phyloP scores from a whole-genome alignment of 768 basidiomycete genomes.

The Tulasnella sp. region DNA sequence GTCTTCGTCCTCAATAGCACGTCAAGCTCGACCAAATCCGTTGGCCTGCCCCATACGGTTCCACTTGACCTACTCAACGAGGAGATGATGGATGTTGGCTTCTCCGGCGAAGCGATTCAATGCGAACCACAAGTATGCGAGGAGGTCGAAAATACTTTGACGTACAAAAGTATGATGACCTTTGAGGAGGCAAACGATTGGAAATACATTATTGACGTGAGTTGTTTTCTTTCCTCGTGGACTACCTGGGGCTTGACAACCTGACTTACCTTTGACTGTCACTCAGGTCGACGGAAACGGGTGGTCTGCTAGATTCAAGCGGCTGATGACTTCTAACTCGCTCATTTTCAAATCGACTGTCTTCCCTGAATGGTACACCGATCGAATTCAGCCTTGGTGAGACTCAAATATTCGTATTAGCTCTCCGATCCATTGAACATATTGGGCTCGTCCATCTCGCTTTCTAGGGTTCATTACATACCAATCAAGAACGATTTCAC shows the following conservation, averaged over 20 bases:
- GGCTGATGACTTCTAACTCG: slow-evolving; percentile 31
- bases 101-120: slow-evolving; percentile 29
- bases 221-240: slow-evolving; percentile 19
- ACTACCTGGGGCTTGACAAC: not conserved
- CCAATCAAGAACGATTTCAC: slow-evolving; percentile 55
- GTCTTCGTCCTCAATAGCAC: not conserved
- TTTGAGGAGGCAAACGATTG: slow-evolving; percentile 28
- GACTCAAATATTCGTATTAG: not conserved
- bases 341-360: slow-evolving; percentile 32
- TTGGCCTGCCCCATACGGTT: not conserved
- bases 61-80: slow-evolving; percentile 22
- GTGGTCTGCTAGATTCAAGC: slow-evolving; percentile 34
- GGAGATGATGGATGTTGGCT: slow-evolving; percentile 29
- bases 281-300: slow-evolving; percentile 30
- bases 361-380: slow-evolving; percentile 54
- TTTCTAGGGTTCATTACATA: slow-evolving; percentile 68
- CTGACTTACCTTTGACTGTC: not conserved
- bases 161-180: slow-evolving; percentile 24
- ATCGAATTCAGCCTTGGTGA: not conserved
- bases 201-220: slow-evolving; percentile 32
- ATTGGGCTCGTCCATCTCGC: slow-evolving; percentile 33
- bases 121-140: slow-evolving; percentile 26
- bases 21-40: not conserved
- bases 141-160: slow-evolving; percentile 23
- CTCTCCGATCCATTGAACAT: not conserved